phyloP scores from a whole-genome alignment of 164 flowering plant species.

The Sextonia rubra region DNA sequence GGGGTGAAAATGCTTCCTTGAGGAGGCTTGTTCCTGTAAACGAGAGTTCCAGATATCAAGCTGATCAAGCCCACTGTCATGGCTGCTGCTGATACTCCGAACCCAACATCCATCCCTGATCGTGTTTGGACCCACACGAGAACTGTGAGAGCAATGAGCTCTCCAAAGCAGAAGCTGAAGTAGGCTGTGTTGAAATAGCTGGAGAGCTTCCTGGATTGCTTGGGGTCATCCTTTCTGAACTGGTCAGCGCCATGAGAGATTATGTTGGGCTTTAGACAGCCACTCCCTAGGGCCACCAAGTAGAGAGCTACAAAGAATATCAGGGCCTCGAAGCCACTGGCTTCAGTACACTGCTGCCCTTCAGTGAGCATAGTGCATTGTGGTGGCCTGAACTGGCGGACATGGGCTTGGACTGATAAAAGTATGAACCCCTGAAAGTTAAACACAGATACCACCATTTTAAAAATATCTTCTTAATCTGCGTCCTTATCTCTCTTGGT shows the following conservation, averaged over 20 bases:
- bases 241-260: conserved; percentile 95
- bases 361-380: conserved; percentile 47
- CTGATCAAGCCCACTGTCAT: conserved; percentile 80
- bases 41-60: conserved; percentile 60
- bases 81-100: conserved; percentile 83
- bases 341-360: conserved; percentile 32
- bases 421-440: conserved; percentile 37
- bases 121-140: conserved; percentile 91
- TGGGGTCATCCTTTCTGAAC: conserved; percentile 43
- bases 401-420: conserved; percentile 90
- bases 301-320: conserved; percentile 60
- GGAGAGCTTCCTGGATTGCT: conserved; percentile 67
- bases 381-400: conserved; percentile 80
- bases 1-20: conserved; percentile 85
- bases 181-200: conserved; percentile 88
- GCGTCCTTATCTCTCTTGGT: too few species aligned
- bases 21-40: conserved; percentile 78
- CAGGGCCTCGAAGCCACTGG: conserved; percentile 48
- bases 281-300: conserved; percentile 89
- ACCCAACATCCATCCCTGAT: conserved; percentile 94
- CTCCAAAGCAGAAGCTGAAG: conserved; percentile 87
- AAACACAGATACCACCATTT: not conserved
- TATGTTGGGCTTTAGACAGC: conserved; percentile 94
- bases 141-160: conserved; percentile 77
- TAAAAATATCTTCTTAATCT: not conserved